phyloP scores from a whole-genome alignment of 2,329 filamentous ascomycete species.

The Calcarisporium arbuscula region DNA sequence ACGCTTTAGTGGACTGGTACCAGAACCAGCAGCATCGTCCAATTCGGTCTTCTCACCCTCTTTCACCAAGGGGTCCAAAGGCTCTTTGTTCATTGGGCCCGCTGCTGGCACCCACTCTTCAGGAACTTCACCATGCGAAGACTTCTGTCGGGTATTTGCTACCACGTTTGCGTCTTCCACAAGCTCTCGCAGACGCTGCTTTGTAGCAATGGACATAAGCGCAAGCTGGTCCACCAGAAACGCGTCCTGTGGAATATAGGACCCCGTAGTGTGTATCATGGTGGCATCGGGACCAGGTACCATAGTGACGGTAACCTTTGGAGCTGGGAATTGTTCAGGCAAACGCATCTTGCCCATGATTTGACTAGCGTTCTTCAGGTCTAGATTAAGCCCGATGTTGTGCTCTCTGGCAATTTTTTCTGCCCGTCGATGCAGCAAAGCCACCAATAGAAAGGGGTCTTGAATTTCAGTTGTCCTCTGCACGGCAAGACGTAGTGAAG shows the following conservation, averaged over 20 bases:
- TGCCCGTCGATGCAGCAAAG: slow-evolving; percentile 51
- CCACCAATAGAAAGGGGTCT: slow-evolving; percentile 66
- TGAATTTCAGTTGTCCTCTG: slow-evolving; percentile 62
- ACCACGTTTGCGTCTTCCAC: slow-evolving; percentile 71
- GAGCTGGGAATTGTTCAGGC: slow-evolving; percentile 42
- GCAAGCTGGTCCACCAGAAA: slow-evolving; percentile 76
- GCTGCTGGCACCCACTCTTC: slow-evolving; percentile 71
- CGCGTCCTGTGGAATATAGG: slow-evolving; percentile 69
- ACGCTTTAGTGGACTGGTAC: slow-evolving; percentile 55
- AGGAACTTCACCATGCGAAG: slow-evolving; percentile 73
- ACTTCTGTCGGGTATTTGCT: slow-evolving; percentile 64
- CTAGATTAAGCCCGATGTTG: slow-evolving; percentile 49
- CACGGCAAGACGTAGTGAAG: slow-evolving; percentile 54
- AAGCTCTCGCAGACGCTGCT: slow-evolving; percentile 69
- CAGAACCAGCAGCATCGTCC: slow-evolving; percentile 47
- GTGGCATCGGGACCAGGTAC: slow-evolving; percentile 56
- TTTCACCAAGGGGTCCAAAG: slow-evolving; percentile 23
- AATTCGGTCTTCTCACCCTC: slow-evolving; percentile 17
- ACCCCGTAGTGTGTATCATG: slow-evolving; percentile 56
- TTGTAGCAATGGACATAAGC: slow-evolving; percentile 74
- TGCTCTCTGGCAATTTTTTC: slow-evolving; percentile 53
- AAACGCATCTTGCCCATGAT: slow-evolving; percentile 42
- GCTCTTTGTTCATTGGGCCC: slow-evolving; percentile 38
- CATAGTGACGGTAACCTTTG: slow-evolving; percentile 46
- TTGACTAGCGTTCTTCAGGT: slow-evolving; percentile 41